Evolutionary conservation across 768 basidiomycete genomes (phyloP).

Genomic region (Hortiboletus flavorubellus): DNA sequence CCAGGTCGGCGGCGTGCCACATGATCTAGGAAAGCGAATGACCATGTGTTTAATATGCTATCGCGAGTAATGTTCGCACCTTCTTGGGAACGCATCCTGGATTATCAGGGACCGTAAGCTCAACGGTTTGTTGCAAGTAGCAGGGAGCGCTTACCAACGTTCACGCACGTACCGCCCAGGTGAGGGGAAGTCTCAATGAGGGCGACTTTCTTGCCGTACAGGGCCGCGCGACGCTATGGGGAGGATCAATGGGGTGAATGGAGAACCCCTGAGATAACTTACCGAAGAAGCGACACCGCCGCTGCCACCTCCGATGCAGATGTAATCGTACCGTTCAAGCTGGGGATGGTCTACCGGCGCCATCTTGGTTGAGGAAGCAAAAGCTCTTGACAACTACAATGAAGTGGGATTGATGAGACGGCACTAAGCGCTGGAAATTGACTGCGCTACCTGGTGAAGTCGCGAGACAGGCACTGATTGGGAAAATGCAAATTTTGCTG

Average conservation of each 20-base stretch:
- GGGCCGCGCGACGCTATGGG: conserved; percentile 81
- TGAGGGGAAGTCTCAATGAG: conserved; percentile 72
- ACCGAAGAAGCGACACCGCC: conserved; percentile 90
- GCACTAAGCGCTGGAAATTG: conserved; percentile 1
- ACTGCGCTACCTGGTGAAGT: conserved; percentile 25
- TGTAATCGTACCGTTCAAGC: conserved; percentile 71
- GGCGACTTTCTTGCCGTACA: conserved; percentile 91
- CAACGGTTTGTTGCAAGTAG: not conserved
- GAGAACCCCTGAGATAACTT: conserved; percentile 27
- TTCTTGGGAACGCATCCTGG: conserved; percentile 97
- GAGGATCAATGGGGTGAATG: not conserved
- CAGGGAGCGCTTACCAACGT: conserved; percentile 68
- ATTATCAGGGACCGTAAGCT: conserved; percentile 9
- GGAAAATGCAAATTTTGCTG: conserved; percentile 14
- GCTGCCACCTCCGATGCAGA: conserved; percentile 91
- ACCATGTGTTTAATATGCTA: not conserved
- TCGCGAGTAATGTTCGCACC: conserved; percentile 35
- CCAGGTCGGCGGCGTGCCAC: conserved; percentile 94
- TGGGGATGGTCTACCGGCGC: conserved; percentile 67
- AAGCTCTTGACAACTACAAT: conserved; percentile 46
- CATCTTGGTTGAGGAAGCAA: conserved; percentile 51
- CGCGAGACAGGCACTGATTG: conserved; percentile 7
- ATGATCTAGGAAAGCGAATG: conserved; percentile 61
- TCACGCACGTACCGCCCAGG: conserved; percentile 96
- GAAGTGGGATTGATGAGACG: not conserved